These are phyloP conservation scores for Dendrobium catenatum DNA, from an alignment of 106 monocot species.

Conservation along the genomic window DNA sequence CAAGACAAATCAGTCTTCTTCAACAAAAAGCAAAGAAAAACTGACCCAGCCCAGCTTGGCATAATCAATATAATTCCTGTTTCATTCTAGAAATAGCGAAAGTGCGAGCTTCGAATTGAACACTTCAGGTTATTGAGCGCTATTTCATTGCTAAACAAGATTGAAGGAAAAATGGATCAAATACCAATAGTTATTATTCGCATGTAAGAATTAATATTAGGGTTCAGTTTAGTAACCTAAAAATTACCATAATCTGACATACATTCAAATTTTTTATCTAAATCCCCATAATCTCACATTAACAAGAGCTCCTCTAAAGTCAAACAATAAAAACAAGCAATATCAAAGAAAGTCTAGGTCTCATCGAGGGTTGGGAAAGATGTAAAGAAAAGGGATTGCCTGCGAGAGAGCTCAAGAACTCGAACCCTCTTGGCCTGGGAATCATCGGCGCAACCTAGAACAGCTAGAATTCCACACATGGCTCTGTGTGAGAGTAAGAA, in stretches of 20 bases:
- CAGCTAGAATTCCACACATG: slow-evolving; percentile 90
- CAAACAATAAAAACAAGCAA: too few relatives aligned
- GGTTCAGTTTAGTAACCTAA: neutral
- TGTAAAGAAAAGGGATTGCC: slow-evolving; percentile 31
- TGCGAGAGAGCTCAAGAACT: slow-evolving; percentile 94
- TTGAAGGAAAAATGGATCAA: too few relatives aligned
- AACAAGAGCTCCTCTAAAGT: neutral
- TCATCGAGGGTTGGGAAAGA: neutral
- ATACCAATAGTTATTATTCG: too few relatives aligned
- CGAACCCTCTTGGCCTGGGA: slow-evolving; percentile 84
- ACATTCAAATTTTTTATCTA: neutral
- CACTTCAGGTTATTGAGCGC: neutral
- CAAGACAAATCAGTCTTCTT: neutral
- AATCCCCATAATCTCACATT: neutral
- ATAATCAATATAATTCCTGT: neutral
- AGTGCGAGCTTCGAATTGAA: neutral
- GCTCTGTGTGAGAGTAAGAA: neutral
- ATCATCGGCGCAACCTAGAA: slow-evolving; percentile 73
- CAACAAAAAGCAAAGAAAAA: neutral
- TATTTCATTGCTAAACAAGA: neutral
- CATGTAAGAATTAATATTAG: neutral
- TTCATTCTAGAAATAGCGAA: too few relatives aligned
- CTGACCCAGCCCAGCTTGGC: neutral
- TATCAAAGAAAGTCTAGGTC: neutral
- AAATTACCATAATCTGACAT: neutral